phyloP scores from a whole-genome alignment of 2,329 filamentous ascomycete genomes.

The Venturia carpophila region DNA sequence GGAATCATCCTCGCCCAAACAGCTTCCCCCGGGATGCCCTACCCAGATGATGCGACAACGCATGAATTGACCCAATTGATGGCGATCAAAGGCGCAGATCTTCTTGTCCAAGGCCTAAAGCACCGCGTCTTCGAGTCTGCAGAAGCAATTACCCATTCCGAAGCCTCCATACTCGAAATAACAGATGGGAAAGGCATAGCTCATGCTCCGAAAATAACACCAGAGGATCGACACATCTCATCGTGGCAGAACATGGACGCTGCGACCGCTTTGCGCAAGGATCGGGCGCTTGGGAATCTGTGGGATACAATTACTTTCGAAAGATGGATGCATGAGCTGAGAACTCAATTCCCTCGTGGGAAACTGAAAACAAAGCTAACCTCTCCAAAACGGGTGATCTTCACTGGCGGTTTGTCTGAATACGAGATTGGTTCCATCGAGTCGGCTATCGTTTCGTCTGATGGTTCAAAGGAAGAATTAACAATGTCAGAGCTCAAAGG shows the following conservation, averaged over 20 bases:
- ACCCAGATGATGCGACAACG: conserved; percentile 25
- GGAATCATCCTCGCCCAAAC: conserved; percentile 65
- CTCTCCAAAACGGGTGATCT: background rate
- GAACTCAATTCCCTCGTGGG: background rate
- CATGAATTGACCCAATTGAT: background rate
- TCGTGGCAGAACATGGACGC: background rate
- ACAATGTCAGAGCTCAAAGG: background rate
- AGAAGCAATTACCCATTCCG: conserved; percentile 26
- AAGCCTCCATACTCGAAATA: conserved; percentile 21
- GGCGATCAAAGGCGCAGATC: conserved; percentile 33
- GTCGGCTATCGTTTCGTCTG: background rate
- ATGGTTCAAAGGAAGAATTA: background rate
- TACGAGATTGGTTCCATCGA: background rate
- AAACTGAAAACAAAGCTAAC: background rate
- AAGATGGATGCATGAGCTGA: background rate
- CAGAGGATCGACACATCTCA: conserved; percentile 8
- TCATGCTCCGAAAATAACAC: conserved; percentile 65
- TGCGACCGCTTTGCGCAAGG: background rate
- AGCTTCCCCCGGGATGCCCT: conserved; percentile 42
- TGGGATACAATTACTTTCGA: conserved; percentile 7
- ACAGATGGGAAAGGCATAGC: conserved; percentile 23
- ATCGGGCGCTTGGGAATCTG: conserved; percentile 3
- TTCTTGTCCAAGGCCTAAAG: conserved; percentile 10
- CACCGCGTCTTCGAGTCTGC: conserved; percentile 19
- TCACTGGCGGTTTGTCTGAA: background rate